A percentile compares a stretch with the other conserved stretches of the same genome.
These are phyloP conservation scores for Hyaloscypha finlandica DNA, from an alignment of 495 filamentous ascomycete species.

Conservation along the genomic window DNA sequence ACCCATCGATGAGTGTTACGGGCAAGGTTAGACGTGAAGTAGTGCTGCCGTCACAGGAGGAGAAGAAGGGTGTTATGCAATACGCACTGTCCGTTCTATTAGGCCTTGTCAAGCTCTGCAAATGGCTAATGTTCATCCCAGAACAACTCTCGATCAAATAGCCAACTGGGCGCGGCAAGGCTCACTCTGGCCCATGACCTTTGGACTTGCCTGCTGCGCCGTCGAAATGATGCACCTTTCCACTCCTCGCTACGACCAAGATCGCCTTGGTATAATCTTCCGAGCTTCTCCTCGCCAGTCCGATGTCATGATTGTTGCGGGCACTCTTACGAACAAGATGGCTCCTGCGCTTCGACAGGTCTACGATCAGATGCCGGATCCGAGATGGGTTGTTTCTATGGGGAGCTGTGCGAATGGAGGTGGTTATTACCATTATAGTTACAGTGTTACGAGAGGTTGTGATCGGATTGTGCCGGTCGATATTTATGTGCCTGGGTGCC, in stretches of 20 bases:
- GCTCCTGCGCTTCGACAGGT: conserved; percentile 91
- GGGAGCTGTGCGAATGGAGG: conserved; percentile 90
- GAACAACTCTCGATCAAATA: conserved; percentile 88
- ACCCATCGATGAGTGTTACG: conserved; percentile 40
- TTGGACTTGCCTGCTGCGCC: conserved; percentile 95
- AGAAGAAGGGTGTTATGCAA: conserved; percentile 93
- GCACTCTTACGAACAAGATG: conserved; percentile 98
- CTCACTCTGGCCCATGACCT: conserved; percentile 97
- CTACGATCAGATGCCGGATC: conserved; percentile 98
- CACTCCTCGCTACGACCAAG: conserved; percentile 93
- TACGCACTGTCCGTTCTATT: conserved; percentile 82
- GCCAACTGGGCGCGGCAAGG: conserved; percentile 94
- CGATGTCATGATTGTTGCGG: conserved; percentile 97
- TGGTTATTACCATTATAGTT: conserved; percentile 94
- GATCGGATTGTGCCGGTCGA: conserved; percentile 91
- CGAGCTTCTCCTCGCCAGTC: conserved; percentile 92
- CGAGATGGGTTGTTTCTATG: conserved; percentile 91
- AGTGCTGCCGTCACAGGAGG: conserved; percentile 85
- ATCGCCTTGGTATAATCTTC: conserved; percentile 96
- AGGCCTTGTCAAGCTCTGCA: not conserved
- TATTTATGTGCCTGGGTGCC: conserved; percentile 91
- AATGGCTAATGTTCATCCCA: conserved; percentile 36
- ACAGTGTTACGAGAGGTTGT: conserved; percentile 83
- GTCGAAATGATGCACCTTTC: conserved; percentile 99
- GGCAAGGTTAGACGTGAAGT: conserved; percentile 63